Base-by-base conservation (phyloP, 352 stramenopile genomes). In the Phytophthora cactorum region DNA sequence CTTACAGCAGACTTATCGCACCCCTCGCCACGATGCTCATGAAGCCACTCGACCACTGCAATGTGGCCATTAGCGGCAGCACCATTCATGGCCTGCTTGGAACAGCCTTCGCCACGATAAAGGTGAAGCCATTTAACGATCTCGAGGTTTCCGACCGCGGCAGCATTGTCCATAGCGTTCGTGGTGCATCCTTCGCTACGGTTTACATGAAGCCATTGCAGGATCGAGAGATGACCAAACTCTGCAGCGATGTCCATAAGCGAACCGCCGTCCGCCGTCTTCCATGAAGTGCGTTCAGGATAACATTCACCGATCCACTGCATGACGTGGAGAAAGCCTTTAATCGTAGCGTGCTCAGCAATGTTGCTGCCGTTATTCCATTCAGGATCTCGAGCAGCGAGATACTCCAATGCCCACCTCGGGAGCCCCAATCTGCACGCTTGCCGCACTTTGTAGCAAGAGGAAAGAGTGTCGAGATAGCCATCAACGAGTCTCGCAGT, bases 161-260 rank as follows among this genome's bases (percentile, higher is more conserved):
- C 44, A 1, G 44, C 31, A 63, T 55, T n/a, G 44, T 55, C 27
- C 10, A 46, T 5, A 45, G 36, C 36, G 10, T 43, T n/a, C 6
- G 5, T 39, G 15, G 36, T 43, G 14, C 44, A 63, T 5, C 29
- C 45, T 22, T 63, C 32, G 25, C 12, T 55, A 38, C 55, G 12
- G 17, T 51, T n/a, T 31, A 29, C 51, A n/a, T 43, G 36, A 9
- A 43, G 36, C 36, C 36, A 43, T 43, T 66, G 55, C 7, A 70
- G 22, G 14, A 66, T 41, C 17, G 55, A 55, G 8, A 66, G 39
- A 14, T 66, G 63, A 5, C 50, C 50, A n/a, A 66, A 56, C 41
- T 66, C 63, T 14, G 63, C 63, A 47, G 63, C 63, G 27, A 36
- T 56, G n/a, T 70, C 56, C 55, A 70, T 69, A 4, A 69, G 32